These are phyloP conservation scores for Tetramitus jugosus DNA, from an alignment of 208 protist genomes.

Conservation along the genomic window DNA sequence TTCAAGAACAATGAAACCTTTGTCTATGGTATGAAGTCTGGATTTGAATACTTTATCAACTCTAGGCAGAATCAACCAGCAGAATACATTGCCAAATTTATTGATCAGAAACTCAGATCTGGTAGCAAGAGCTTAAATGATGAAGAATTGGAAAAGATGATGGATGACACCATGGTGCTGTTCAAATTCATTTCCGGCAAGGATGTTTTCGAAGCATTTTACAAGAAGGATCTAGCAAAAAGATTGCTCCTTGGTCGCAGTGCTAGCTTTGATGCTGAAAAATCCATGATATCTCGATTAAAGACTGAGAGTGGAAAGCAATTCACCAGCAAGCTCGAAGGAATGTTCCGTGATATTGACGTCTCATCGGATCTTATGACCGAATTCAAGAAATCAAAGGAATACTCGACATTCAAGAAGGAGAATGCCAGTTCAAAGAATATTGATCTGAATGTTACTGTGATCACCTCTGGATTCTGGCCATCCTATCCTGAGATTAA, in stretches of 20 bases:
- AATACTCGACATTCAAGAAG: background rate
- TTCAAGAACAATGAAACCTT: constrained; percentile 41
- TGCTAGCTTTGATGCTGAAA: constrained; percentile 66
- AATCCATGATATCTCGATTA: constrained; percentile 74
- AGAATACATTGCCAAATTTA: constrained; percentile 76
- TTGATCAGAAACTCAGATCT: constrained; percentile 68
- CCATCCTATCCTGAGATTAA: constrained; percentile 44
- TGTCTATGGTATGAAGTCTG: constrained; percentile 61
- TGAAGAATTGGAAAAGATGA: background rate
- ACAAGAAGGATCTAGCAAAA: constrained; percentile 82
- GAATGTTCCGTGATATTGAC: constrained; percentile 83
- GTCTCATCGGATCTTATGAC: constrained; percentile 49
- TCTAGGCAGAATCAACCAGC: constrained; percentile 62
- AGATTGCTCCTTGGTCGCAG: constrained; percentile 73
- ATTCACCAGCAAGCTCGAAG: constrained; percentile 88
- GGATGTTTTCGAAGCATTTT: constrained; percentile 89
- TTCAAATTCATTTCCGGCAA: constrained; percentile 49
- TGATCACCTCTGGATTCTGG: constrained; percentile 70
- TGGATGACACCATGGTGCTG: background rate
- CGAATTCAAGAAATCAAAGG: constrained; percentile 4
- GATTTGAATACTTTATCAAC: constrained; percentile 73
- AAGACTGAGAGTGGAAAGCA: constrained; percentile 78
- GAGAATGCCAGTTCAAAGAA: no score
- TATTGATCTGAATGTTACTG: constrained; percentile 54
- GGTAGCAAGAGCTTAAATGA: constrained; percentile 44